These are phyloP conservation scores for Colletotrichum tropicicola DNA, from an alignment of 2,329 filamentous ascomycete genomes.

Conservation along the genomic window DNA sequence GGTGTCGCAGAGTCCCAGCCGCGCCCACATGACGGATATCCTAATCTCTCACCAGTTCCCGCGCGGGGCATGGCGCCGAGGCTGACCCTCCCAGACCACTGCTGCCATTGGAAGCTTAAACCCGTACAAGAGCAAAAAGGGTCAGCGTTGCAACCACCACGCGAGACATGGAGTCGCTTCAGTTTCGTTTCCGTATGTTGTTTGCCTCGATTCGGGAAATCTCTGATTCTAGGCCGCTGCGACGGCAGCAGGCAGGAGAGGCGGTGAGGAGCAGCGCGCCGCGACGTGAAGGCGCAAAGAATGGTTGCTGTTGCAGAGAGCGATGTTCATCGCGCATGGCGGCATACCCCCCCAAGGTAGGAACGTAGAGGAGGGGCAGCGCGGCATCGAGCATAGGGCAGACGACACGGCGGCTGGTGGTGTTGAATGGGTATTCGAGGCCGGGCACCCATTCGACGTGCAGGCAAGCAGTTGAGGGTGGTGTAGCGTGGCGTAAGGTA, in stretches of 20 bases:
- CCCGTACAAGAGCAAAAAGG: background rate
- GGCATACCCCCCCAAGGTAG: background rate
- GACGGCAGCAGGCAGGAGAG: background rate
- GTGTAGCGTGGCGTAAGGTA: background rate
- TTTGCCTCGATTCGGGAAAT: background rate
- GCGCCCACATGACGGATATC: slow-evolving; percentile 11
- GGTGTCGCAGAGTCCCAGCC: slow-evolving; percentile 5
- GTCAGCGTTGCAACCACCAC: slow-evolving; percentile 29
- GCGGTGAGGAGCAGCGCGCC: slow-evolving; percentile 15
- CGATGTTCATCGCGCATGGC: slow-evolving; percentile 16
- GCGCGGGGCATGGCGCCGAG: slow-evolving; percentile 20
- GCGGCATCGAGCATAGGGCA: slow-evolving; percentile 36
- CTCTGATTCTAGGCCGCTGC: slow-evolving; percentile 1
- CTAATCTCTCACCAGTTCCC: slow-evolving; percentile 17
- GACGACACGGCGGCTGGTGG: slow-evolving; percentile 12
- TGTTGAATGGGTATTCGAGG: slow-evolving; percentile 1
- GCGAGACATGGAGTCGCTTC: slow-evolving; percentile 25
- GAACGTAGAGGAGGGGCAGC: slow-evolving; percentile 15
- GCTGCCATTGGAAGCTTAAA: background rate
- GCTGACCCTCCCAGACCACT: slow-evolving; percentile 20
- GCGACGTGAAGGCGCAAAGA: slow-evolving; percentile 13
- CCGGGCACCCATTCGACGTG: slow-evolving; percentile 1
- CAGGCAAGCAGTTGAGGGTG: background rate
- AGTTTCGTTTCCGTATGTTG: background rate
- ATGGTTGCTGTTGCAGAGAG: background rate